Evolutionary conservation across 768 basidiomycete genomes (phyloP), one percentile per base, ranked within the genome.

Genomic region (Mrakia hoshinonis): DNA sequence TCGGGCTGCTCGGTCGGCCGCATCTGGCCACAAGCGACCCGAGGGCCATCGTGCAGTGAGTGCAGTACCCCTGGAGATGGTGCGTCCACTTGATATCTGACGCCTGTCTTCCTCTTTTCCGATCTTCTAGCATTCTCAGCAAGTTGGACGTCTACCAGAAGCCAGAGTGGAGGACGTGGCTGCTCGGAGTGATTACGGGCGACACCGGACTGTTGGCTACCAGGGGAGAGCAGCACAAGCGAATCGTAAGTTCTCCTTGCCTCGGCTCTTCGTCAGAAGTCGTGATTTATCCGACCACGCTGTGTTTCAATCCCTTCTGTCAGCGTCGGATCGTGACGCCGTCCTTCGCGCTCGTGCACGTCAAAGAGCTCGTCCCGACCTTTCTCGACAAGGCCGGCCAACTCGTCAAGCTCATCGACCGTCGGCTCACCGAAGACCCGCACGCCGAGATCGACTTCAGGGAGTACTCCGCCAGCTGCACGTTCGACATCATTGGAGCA

Each of bases 381-480:
- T 51, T 71, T 26, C 24, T 69, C 46, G 55, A 61, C 46, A 39
- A 62, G 31, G 38, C 55, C 1, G 48, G 52, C 38, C 36, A 71
- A 63, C 62, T 71, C 4, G 63, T 43, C 51, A 63, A 65, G 20
- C 15, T 71, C 4, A 22, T 51, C 26, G 26, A 49, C 15, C n/a
- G 55, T 22, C 51, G 52, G 20, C 18, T 9, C 39, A 43, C 6
- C 11, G 51, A 52, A 38, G 63, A 58, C 38, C 65, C 55, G 49
- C 9, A 1, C 31, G 22, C 5, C 39, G 75, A 77, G 9, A 72
- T 83, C 26, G 73, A 73, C 18, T 77, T 83, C 69, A 80, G 84
- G 73, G 82, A 83, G 29, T 84, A 82, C 83, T 81, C 84, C 81
- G 82, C 82, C 74, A 84, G 83, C 77, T 82, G 82, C 0, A 84